Evolutionary conservation across 2,329 filamentous ascomycete species (phyloP), one percentile per base, ranked within the genome.

Genomic region (Venturia pyrina): DNA sequence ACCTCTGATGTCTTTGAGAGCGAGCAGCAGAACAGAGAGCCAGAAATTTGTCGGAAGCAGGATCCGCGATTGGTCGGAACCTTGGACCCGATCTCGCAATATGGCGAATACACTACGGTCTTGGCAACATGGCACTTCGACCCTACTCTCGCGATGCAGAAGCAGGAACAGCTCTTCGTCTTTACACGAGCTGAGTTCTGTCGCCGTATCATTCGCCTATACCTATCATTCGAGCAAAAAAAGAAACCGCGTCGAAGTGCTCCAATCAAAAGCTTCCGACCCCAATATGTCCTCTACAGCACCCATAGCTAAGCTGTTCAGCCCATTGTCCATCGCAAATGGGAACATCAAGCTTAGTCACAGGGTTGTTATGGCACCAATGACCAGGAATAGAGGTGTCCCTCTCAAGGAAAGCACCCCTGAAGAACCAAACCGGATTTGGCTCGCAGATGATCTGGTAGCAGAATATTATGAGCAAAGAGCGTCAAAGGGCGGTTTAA

Each of bases 401-500:
- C 80, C 81, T 32, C 53, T 59, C 19, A 21, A 17, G 19, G 6
- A 37, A 37, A 32, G 32, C 6, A 59, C 53, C 10, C 28, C 28
- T 7, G 53, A 59, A 37, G 53, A 19, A 37, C 53, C 53, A 37
- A 59, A 59, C 37, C 53, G 53, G 6, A n/a, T 37, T 8, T 59
- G 53, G 53, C 53, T 59, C n/a, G 53, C 53, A 37, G 53, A 59
- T 21, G 53, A 59, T n/a, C 61, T 63, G 17, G 19, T 67, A 5
- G 40, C 28, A 28, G 50, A 48, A 32, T 67, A 67, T 61, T 86
- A 85, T 72, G 73, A 73, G 21, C 83, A 87, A 70, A 79, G 84
- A 37, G 81, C 78, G 44, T 78, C 77, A 6, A 78, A 80, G 5
- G 84, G 84, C 34, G 85, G 83, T 1, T 74, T 88, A 2, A 73